Conservation (phyloP, 2,329 filamentous ascomycete genomes). For the Phaeosphaeria sp. region DNA sequence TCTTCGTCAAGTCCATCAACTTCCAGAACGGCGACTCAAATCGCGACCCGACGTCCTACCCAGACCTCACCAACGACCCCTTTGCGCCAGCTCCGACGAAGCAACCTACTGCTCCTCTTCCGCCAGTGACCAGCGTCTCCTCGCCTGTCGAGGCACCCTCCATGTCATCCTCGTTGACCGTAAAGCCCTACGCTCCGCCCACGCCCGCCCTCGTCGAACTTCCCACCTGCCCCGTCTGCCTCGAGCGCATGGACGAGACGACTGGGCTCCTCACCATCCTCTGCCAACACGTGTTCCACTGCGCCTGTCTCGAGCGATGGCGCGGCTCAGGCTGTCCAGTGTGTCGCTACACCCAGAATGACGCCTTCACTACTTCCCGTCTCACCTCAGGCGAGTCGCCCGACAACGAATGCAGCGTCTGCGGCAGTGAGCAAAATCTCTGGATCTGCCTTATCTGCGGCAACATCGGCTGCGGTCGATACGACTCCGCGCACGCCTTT, state of each 20-base stretch:
- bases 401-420: slow-evolving; percentile 80
- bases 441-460: slow-evolving; percentile 97
- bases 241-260: slow-evolving; percentile 98
- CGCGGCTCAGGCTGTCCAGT: slow-evolving; percentile 92
- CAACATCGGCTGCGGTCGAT: slow-evolving; percentile 89
- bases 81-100: slow-evolving; percentile 63
- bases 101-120: slow-evolving; percentile 45
- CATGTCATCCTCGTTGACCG: slow-evolving; percentile 57
- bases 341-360: slow-evolving; percentile 83
- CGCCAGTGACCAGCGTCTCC: slow-evolving; percentile 37
- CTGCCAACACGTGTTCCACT: slow-evolving; percentile 98
- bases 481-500: slow-evolving; percentile 92
- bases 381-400: slow-evolving; percentile 49
- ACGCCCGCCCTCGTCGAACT: slow-evolving; percentile 89
- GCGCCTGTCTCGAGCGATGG: slow-evolving; percentile 95
- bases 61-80: slow-evolving; percentile 68
- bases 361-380: slow-evolving; percentile 45
- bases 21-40: slow-evolving; percentile 70
- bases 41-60: slow-evolving; percentile 59
- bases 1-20: slow-evolving; percentile 91
- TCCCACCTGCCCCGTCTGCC: slow-evolving; percentile 93
- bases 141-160: slow-evolving; percentile 42
- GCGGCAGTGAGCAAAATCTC: slow-evolving; percentile 80
- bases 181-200: slow-evolving; percentile 71
- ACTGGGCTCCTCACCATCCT: slow-evolving; percentile 93